Evolutionary conservation across 345 rosid species (phyloP), one percentile per base, ranked within the genome.

Genomic region (Hypericum androsaemum): DNA sequence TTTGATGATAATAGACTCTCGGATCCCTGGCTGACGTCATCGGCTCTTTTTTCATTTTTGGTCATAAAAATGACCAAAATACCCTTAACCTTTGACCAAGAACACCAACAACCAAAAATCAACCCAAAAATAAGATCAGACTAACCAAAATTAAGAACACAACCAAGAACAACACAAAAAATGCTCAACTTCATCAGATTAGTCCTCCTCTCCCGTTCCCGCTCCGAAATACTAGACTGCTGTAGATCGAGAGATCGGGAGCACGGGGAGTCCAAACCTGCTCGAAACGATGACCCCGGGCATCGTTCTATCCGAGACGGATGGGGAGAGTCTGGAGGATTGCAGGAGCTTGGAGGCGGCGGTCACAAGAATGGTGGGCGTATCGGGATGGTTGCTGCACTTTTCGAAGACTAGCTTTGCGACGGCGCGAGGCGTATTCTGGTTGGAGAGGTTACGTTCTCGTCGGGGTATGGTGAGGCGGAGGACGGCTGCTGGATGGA

Each of bases 291-390:
- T 4, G 32, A 71, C 71, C 48, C 77, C 80, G 0, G 56, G 38
- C 3, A 72, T 41, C 37, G 64, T 55, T 52, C 82, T 53, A 67
- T 74, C 71, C 2, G 77, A 66, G 46, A 70, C 81, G 39, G 65
- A 73, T 2, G n/a, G n/a, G n/a, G n/a, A n/a, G n/a, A n/a, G n/a
- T n/a, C n/a, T n/a, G n/a, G n/a, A n/a, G n/a, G 78, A 73, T 39
- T 80, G 78, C 41, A 89, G 65, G 47, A 89, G 79, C 75, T 71
- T 86, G 0, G 84, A 60, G 14, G 95, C 97, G 55, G 71, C 74
- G 6, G 75, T 13, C 47, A 41, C 37, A 51, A 22, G 15, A 14
- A 43, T 35, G 6, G 45, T 57, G 3, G 77, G 77, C 9, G 71
- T 72, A 16, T 64, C 77, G 5, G 67, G 64, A 48, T 72, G 57